Base-by-base conservation (phyloP, 345 rosid species). In the Eutrema heterophyllum region DNA sequence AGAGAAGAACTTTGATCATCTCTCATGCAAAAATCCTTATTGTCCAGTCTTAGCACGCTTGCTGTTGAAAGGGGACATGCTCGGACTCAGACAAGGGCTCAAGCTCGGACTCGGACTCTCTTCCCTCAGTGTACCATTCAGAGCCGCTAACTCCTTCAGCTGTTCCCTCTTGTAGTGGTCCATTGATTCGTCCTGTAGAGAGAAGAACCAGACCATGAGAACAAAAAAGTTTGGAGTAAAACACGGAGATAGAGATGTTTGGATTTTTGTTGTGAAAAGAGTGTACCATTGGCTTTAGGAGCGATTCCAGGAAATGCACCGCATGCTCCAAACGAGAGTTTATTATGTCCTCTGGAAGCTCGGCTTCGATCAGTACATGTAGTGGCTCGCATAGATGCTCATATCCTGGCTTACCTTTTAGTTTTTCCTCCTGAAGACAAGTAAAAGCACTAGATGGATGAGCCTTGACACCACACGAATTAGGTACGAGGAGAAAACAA, bases 11-110 rank as follows among this genome's bases (percentile, higher is more conserved):
- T 71, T 49, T 50, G 62, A 67, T 59, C 68, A 67, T 74, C 67
- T 57, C 57, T 60, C 56, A 8, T 18, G 71, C 14, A 6, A 0
- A 38, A 21, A 24, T n/a, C 61, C 18, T 80, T 57, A 89, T 83
- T 85, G 86, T 77, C 89, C 97, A 6, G 94, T 93, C 88, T 93
- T 93, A 64, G 97, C 96, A 7, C 97, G 89, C 76, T 95, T 91
- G 56, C 76, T 85, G 77, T 87, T 89, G 68, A 91, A 89, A 15
- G 97, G 98, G 0, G 97, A 91, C 93, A 89, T 88, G 83, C 97
- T 88, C 0, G 95, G 93, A 66, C 91, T 94, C 89, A 87, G 82
- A 71, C 97, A 83, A 5, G 97, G 95, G 74, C 96, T 94, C 87
- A 91, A 89, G 73, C 96, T 88, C 83, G 85, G 88, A 55, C 95